Evolutionary conservation across 176 grass and related monocot species (phyloP), one percentile per base, ranked within the genome.

Genomic region (Alopecurus myosuroides): DNA sequence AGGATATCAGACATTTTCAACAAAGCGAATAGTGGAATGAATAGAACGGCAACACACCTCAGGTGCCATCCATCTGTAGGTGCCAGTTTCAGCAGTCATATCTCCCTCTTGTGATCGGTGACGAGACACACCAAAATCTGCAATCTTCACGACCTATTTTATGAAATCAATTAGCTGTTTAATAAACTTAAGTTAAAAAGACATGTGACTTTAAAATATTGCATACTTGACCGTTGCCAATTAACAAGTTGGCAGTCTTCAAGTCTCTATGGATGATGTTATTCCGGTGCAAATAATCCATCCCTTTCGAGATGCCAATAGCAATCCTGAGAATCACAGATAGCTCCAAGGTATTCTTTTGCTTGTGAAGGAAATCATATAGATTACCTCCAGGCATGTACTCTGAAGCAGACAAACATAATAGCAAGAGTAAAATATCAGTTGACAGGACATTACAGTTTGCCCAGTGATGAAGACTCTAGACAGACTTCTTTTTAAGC

Each of bases 61-160:
- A 89, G 97, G 97, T 22, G 93, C 97, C 97, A 98, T 98, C 97
- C 97, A 98, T 69, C 97, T 89, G 66, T 98, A 98, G 26, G 97
- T 98, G 60, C 97, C 97, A 76, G 97, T 98, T 92, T 98, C 97
- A 61, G 91, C 93, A 84, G 97, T 98, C 97, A 98, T 98, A 6
- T 94, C 87, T 86, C 91, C 97, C 31, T 84, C 64, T 85, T 92
- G 77, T 84, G 85, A 85, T 80, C 68, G 81, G 31, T 87, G 36
- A 81, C 97, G 88, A 55, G 97, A 94, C 13, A 98, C 97, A 81
- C 97, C 97, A 80, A 98, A 98, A 82, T 98, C 97, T 37, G 93
- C 89, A 77, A 98, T 92, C 87, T 98, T 98, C 58, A 98, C 91
- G 26, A 85, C 91, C 97, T 98, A 84, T 65, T 78, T 83, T 63